Conservation (phyloP, 345 rosid species). For the Sonneratia caseolaris region DNA sequence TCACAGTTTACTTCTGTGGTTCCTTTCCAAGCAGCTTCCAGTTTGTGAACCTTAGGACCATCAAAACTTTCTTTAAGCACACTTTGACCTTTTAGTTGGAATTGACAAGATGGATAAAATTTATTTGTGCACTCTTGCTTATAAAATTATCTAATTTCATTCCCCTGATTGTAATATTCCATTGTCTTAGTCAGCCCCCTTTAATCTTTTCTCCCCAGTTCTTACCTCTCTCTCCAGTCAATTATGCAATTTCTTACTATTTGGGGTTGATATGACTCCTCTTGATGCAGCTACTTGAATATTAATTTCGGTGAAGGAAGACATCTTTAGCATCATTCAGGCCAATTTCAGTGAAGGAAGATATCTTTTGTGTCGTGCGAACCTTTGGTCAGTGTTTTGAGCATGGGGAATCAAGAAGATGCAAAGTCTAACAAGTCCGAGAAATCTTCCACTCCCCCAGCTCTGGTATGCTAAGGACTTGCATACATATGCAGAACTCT, state of each 20-base stretch:
- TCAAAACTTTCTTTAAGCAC: not conserved
- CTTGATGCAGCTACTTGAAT: not conserved
- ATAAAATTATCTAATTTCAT: no score
- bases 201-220: not conserved
- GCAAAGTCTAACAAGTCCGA: constrained; percentile 51
- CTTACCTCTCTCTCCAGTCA: not conserved
- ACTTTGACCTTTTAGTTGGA: not conserved
- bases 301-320: not conserved
- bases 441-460: constrained; percentile 49
- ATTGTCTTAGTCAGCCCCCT: not conserved
- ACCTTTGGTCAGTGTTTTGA: constrained; percentile 12
- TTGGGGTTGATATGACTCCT: not conserved
- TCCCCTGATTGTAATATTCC: not conserved
- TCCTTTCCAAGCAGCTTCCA: not conserved
- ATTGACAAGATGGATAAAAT: not conserved
- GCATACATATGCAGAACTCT: not conserved
- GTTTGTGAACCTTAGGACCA: not conserved
- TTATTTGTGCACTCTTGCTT: no score
- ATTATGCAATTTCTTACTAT: not conserved
- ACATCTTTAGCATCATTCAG: not conserved
- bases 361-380: not conserved
- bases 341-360: not conserved
- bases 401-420: constrained; percentile 79
- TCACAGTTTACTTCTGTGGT: not conserved
- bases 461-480: constrained; percentile 33